Base-by-base conservation (phyloP, 805 yeast species). In the Grigorovia transvaalensis region DNA sequence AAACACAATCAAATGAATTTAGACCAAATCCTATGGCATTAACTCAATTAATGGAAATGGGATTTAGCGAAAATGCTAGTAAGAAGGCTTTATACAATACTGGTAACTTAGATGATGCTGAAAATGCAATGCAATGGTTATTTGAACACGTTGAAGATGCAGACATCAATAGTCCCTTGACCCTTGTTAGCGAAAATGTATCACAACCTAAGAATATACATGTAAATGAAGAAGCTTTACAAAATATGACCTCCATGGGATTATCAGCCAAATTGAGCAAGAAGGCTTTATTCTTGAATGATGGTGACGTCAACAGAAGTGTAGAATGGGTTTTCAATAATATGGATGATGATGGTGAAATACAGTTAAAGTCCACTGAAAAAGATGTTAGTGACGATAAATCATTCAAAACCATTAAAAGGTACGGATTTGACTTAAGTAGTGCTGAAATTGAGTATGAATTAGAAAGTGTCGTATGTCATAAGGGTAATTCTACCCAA, bases 321-420 rank as follows among this genome's bases (percentile, higher is more conserved):
- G 85, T 89, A 4, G 96, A 89, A 54, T 93, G 98, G 98, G 75
- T 93, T 7, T 93, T 93, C 63, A 70, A 71, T 23, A 78, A 91
- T 62, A 88, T 95, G 11, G 85, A 85, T 54, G 96, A 85, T 66
- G 78, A 81, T 59, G 95, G 90, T 3, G 74, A 66, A 7, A 57
- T 84, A 8, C 51, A 53, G 8, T 7, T 33, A 4, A 33, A 8
- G 17, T 2, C 42, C 15, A 13, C 42, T 13, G 42, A 15, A 8
- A 38, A 15, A 13, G 42, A 38, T 13, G 15, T 12, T 38, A 15
- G 8, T 15, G 42, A 44, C 2, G 19, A 23, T 13, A 38, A 45
- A 17, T 29, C 19, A 15, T 23, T 45, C 8, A 42, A 44, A 20
- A 45, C 46, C 1, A 19, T 20, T 6, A 50, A 51, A 41, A 27